phyloP scores from a whole-genome alignment of 345 rosid genomes.

The Kandelia obovata region DNA sequence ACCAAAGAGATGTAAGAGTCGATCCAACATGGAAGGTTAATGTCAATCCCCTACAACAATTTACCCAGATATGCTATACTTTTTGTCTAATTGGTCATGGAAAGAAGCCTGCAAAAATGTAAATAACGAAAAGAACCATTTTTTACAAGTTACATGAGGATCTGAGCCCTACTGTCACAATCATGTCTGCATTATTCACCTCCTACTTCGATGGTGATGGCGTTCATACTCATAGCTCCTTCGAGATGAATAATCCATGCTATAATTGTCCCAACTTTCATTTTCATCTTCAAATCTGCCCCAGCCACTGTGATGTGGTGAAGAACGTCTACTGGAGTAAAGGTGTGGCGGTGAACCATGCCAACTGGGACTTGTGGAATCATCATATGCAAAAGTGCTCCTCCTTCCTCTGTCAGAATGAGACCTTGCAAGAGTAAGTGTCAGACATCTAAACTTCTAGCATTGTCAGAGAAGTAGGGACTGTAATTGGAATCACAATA shows the following conservation, averaged over 20 bases:
- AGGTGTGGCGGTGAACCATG: slow-evolving; percentile 21
- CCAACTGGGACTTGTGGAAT: slow-evolving; percentile 19
- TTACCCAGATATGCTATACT: no score
- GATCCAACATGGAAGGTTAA: no score
- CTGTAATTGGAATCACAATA: slow-evolving; percentile 30
- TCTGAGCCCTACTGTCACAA: slow-evolving; percentile 7
- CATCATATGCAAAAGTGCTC: slow-evolving; percentile 34
- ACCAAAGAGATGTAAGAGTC: no score
- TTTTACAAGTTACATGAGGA: slow-evolving; percentile 7
- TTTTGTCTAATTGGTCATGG: no score
- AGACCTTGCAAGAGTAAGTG: slow-evolving; percentile 34
- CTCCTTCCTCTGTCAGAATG: slow-evolving; percentile 44
- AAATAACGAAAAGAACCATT: not conserved
- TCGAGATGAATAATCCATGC: slow-evolving; percentile 16
- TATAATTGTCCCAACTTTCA: slow-evolving; percentile 18
- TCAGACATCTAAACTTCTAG: slow-evolving; percentile 22
- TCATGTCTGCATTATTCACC: slow-evolving; percentile 11
- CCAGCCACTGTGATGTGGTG: slow-evolving; percentile 29
- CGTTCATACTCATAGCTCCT: slow-evolving; percentile 25
- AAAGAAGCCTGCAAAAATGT: not conserved
- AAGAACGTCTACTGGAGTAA: not conserved
- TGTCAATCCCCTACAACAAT: no score
- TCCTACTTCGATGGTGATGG: slow-evolving; percentile 26
- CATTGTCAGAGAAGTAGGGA: slow-evolving; percentile 17
- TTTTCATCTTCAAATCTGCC: slow-evolving; percentile 28